phyloP scores from a whole-genome alignment of 2,329 filamentous ascomycete genomes.

The Aspergillus terreus region DNA sequence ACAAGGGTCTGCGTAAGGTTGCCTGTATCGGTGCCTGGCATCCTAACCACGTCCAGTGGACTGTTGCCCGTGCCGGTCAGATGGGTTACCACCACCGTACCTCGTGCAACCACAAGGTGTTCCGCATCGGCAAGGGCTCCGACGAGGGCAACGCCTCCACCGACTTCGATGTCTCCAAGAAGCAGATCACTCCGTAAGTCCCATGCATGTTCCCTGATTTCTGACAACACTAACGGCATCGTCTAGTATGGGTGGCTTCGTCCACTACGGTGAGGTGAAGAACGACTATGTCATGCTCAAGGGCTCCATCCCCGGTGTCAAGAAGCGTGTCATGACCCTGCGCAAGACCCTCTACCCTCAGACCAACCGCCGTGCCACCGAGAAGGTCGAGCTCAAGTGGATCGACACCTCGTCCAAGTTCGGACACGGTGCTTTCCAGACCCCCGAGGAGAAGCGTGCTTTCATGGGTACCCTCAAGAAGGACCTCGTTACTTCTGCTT shows the following conservation, averaged over 20 bases:
- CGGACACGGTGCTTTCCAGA: constrained; percentile 99
- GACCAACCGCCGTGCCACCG: constrained; percentile 89
- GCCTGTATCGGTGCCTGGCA: constrained; percentile 99
- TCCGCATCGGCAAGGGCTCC: constrained; percentile 91
- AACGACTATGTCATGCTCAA: constrained; percentile 99
- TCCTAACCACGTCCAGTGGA: constrained; percentile 99
- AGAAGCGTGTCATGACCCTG: constrained; percentile 99
- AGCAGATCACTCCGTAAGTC: constrained; percentile 98
- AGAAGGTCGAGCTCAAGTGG: constrained; percentile 99
- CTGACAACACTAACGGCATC: not conserved
- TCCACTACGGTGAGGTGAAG: constrained; percentile 98
- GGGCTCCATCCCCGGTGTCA: constrained; percentile 94
- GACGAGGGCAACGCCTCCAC: constrained; percentile 92
- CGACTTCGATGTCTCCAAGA: constrained; percentile 96
- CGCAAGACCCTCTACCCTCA: constrained; percentile 98
- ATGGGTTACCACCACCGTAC: constrained; percentile 99
- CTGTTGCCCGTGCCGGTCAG: constrained; percentile 99
- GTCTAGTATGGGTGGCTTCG: constrained; percentile 90
- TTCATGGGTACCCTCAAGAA: constrained; percentile 99
- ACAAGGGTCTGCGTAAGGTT: constrained; percentile 99
- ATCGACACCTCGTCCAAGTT: constrained; percentile 99
- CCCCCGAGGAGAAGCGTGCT: constrained; percentile 93
- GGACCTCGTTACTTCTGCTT: constrained; percentile 65
- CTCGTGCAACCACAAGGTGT: constrained; percentile 99
- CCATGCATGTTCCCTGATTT: not conserved